phyloP scores from a whole-genome alignment of 495 filamentous ascomycete species.

The Apodospora peruviana region DNA sequence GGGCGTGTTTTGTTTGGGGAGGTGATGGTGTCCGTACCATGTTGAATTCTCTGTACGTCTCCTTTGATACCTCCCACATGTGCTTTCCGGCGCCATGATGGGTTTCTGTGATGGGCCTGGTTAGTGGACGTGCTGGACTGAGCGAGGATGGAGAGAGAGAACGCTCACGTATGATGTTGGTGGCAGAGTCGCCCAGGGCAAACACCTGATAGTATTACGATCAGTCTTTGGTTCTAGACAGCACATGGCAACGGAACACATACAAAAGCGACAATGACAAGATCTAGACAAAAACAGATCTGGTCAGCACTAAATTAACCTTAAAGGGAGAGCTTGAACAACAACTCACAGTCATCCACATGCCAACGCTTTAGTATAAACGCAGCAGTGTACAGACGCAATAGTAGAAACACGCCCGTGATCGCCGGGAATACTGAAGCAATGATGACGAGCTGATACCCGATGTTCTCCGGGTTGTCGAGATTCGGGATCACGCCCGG shows the following conservation, averaged over 20 bases:
- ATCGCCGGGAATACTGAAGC: conserved; percentile 16
- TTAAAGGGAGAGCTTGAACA: too few species aligned
- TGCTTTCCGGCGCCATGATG: conserved; percentile 3
- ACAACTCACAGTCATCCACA: conserved; percentile 20
- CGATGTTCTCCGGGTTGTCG: conserved; percentile 18
- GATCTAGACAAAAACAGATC: background rate
- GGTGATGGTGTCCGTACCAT: too few species aligned
- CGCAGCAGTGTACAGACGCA: conserved; percentile 16
- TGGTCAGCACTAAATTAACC: too few species aligned
- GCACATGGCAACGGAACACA: background rate
- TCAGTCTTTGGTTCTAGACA: background rate
- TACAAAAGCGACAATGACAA: conserved; percentile 8
- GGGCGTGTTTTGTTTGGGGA: background rate
- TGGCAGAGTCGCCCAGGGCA: conserved; percentile 4
- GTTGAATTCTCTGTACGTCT: background rate
- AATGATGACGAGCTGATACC: conserved; percentile 11
- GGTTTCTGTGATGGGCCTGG: background rate
- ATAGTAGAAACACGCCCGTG: conserved; percentile 12
- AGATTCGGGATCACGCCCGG: conserved; percentile 22
- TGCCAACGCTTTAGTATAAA: conserved; percentile 20
- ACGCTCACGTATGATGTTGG: background rate
- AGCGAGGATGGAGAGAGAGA: background rate
- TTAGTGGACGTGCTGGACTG: background rate
- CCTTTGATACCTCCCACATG: conserved; percentile 5
- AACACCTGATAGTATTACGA: background rate